phyloP scores from a whole-genome alignment of 1,284 basidiomycete genomes.

The Stygiomarasmius scandens region DNA sequence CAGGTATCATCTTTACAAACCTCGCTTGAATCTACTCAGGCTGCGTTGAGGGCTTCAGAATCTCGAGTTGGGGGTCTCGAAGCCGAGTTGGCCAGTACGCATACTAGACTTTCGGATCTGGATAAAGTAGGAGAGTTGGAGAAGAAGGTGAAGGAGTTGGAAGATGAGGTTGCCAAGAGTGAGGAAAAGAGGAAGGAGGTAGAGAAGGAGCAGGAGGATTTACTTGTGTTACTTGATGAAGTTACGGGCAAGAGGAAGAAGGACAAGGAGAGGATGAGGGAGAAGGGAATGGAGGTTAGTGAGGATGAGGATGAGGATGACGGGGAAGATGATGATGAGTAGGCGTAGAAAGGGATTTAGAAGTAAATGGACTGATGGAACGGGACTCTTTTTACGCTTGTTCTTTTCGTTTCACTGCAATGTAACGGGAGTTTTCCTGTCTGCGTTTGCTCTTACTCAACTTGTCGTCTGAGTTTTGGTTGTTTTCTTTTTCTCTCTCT shows the following conservation, averaged over 20 bases:
- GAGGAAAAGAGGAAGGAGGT: constrained; percentile 70
- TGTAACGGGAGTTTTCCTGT: too few species aligned
- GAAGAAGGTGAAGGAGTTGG: too few species aligned
- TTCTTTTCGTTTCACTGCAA: background rate
- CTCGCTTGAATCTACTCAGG: constrained; percentile 48
- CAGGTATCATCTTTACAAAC: constrained; percentile 43
- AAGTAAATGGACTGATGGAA: background rate
- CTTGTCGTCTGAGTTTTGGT: too few species aligned
- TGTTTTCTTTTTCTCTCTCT: too few species aligned
- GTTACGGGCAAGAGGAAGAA: constrained; percentile 80
- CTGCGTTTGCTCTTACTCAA: too few species aligned
- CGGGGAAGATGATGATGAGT: constrained; percentile 57
- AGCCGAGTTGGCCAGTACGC: background rate
- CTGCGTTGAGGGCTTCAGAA: constrained; percentile 57
- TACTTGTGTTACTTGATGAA: constrained; percentile 93
- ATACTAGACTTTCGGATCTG: too few species aligned
- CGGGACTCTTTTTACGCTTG: background rate
- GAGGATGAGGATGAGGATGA: constrained; percentile 88
- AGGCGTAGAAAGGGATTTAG: too few species aligned
- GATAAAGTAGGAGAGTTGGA: too few species aligned
- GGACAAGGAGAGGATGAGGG: constrained; percentile 80
- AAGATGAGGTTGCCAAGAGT: too few species aligned
- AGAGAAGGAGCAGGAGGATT: constrained; percentile 93
- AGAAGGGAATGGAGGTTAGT: constrained; percentile 82
- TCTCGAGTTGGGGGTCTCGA: background rate